Conservation (phyloP, 768 basidiomycete genomes). For the Russula dissimulans region DNA sequence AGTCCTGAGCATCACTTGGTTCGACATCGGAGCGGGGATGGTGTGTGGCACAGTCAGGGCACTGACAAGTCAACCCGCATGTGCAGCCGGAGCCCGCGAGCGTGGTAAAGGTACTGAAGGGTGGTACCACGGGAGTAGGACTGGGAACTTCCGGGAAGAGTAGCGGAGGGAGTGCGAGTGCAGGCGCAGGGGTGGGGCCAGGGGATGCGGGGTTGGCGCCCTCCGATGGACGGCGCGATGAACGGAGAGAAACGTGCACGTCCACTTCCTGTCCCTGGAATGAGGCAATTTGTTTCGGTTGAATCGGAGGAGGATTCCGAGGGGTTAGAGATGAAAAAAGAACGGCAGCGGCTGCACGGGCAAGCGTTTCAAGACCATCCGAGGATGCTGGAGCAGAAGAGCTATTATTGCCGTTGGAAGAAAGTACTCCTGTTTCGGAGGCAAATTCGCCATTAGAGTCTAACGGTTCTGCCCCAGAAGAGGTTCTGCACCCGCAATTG, state of each 20-base stretch:
- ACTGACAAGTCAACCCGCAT: constrained; percentile 19
- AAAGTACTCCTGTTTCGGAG: neutral
- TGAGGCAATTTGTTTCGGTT: neutral
- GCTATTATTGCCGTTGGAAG: constrained; percentile 5
- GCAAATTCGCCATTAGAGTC: neutral
- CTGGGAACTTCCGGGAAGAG: constrained; percentile 8
- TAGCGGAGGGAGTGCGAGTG: constrained; percentile 18
- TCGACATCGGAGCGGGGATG: neutral
- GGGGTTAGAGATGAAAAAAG: constrained; percentile 2
- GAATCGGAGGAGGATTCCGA: neutral
- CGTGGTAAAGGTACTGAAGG: constrained; percentile 20
- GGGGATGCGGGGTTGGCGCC: neutral
- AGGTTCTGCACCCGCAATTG: constrained; percentile 11
- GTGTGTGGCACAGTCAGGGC: constrained; percentile 14
- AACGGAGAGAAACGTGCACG: neutral
- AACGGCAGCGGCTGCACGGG: constrained; percentile 15
- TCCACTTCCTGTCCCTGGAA: neutral
- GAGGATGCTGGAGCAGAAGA: neutral
- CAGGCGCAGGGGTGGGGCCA: neutral
- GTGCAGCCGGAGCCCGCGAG: constrained; percentile 21
- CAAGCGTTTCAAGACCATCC: constrained; percentile 16
- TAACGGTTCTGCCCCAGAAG: neutral
- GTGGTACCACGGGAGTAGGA: constrained; percentile 13
- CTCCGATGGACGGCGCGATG: neutral
- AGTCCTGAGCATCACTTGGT: neutral